phyloP scores from a whole-genome alignment of 2,329 filamentous ascomycete species.

The Emmonsia crescens region DNA sequence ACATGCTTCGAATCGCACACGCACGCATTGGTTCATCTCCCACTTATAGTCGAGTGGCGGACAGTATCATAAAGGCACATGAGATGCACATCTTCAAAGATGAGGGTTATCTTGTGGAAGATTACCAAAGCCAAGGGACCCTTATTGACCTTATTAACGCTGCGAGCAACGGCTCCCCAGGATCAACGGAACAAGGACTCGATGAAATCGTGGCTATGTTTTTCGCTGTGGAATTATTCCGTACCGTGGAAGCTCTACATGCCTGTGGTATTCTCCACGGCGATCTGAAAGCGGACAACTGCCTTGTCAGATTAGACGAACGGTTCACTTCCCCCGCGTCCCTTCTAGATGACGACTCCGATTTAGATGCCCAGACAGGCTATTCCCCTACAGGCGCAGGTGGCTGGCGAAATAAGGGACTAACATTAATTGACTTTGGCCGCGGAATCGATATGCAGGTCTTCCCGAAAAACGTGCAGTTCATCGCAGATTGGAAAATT shows the following conservation, averaged over 20 bases:
- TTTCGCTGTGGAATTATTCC: constrained; percentile 81
- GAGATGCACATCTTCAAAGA: constrained; percentile 87
- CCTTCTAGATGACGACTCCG: constrained; percentile 19
- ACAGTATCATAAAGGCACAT: constrained; percentile 71
- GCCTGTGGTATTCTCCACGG: constrained; percentile 71
- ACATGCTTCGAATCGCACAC: constrained; percentile 80
- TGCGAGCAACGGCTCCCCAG: constrained; percentile 44
- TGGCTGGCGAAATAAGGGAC: constrained; percentile 70
- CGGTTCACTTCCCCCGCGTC: constrained; percentile 16
- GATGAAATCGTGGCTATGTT: constrained; percentile 93
- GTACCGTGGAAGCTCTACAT: constrained; percentile 81
- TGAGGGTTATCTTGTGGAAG: constrained; percentile 80
- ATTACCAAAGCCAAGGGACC: constrained; percentile 80
- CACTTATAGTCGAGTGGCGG: constrained; percentile 53
- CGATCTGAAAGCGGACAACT: constrained; percentile 92
- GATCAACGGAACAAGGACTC: constrained; percentile 53
- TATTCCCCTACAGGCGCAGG: constrained; percentile 64
- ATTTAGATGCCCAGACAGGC: constrained; percentile 31
- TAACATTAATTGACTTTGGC: constrained; percentile 89
- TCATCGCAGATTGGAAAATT: constrained; percentile 94
- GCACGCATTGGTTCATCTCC: constrained; percentile 54
- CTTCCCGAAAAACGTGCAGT: constrained; percentile 66
- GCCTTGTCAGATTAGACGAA: constrained; percentile 76
- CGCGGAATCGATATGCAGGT: constrained; percentile 85
- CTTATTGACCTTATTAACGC: constrained; percentile 90